phyloP scores from a whole-genome alignment of 495 filamentous ascomycete species.

The Aeminium ludgeri region DNA sequence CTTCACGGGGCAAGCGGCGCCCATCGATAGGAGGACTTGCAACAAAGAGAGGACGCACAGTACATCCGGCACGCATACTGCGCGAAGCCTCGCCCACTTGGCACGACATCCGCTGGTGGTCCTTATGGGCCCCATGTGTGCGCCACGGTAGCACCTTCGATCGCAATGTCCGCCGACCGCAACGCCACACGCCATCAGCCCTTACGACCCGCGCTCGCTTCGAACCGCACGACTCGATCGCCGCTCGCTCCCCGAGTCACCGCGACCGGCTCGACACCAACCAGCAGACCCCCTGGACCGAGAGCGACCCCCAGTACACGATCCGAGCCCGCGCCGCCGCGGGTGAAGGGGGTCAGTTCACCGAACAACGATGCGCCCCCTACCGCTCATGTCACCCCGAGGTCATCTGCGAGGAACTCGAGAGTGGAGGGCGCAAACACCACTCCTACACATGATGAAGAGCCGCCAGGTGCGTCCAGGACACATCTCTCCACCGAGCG shows the following conservation, averaged over 20 bases:
- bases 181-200: slow-evolving; percentile 14
- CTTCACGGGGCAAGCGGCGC: background rate
- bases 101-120: too few relatives aligned
- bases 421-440: slow-evolving; percentile 19
- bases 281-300: slow-evolving; percentile 8
- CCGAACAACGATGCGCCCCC: slow-evolving; percentile 19
- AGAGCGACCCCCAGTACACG: slow-evolving; percentile 12
- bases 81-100: too few relatives aligned
- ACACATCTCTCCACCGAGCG: background rate
- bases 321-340: slow-evolving; percentile 6
- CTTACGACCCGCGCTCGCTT: slow-evolving; percentile 23
- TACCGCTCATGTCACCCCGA: slow-evolving; percentile 25
- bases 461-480: slow-evolving; percentile 13
- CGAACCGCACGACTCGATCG: slow-evolving; percentile 19
- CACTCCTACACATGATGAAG: slow-evolving; percentile 16
- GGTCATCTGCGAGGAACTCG: slow-evolving; percentile 25
- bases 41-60: background rate
- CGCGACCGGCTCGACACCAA: slow-evolving; percentile 11
- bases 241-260: slow-evolving; percentile 25
- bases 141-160: background rate
- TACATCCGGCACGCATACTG: background rate
- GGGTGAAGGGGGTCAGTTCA: slow-evolving; percentile 18
- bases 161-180: slow-evolving; percentile 8
- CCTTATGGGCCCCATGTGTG: too few relatives aligned
- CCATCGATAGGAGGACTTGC: background rate